These are phyloP conservation scores for Didymella arachidicola DNA, from an alignment of 2,329 filamentous ascomycete species.

Conservation along the genomic window DNA sequence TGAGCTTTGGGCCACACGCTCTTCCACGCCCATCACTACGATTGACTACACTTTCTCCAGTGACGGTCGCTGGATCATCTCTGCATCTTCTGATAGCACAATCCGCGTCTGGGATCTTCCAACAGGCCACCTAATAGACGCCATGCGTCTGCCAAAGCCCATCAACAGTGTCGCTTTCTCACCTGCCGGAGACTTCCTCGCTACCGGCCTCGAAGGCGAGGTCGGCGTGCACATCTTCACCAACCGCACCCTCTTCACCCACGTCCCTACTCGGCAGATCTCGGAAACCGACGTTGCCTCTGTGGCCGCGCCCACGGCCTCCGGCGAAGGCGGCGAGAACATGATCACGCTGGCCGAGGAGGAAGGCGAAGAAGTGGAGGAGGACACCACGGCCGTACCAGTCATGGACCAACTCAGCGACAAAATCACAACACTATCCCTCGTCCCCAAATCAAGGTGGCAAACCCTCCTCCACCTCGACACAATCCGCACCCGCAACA, in stretches of 20 bases:
- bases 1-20: constrained; percentile 80
- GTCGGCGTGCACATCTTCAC: constrained; percentile 96
- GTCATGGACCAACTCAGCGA: constrained; percentile 78
- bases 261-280: constrained; percentile 85
- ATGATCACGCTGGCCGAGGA: constrained; percentile 77
- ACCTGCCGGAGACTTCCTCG: constrained; percentile 89
- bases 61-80: constrained; percentile 92
- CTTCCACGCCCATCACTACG: constrained; percentile 41
- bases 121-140: constrained; percentile 93
- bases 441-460: constrained; percentile 91
- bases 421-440: constrained; percentile 85
- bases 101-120: constrained; percentile 94
- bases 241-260: constrained; percentile 88
- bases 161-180: constrained; percentile 91
- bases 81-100: constrained; percentile 80
- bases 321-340: constrained; percentile 80
- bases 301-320: constrained; percentile 74
- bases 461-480: constrained; percentile 94
- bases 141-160: constrained; percentile 78
- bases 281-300: constrained; percentile 75
- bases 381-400: constrained; percentile 56
- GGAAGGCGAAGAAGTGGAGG: constrained; percentile 56
- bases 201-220: constrained; percentile 80
- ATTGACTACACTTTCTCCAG: constrained; percentile 74
- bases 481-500: constrained; percentile 88